phyloP scores from a whole-genome alignment of 1,139 yeast species.

The Geotrichum restrictum region DNA sequence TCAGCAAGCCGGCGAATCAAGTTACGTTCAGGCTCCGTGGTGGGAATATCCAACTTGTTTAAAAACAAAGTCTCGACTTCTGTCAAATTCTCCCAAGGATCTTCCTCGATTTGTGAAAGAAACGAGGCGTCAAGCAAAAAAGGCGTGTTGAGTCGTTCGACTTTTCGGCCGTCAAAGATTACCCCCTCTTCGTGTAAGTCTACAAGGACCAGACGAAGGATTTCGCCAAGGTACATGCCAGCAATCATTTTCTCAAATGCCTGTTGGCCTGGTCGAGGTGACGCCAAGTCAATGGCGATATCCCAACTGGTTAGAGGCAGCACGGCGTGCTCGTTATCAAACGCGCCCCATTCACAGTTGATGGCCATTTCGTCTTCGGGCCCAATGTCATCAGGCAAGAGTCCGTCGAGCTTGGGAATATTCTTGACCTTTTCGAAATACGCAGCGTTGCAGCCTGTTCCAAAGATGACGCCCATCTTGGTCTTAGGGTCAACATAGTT shows the following conservation, averaged over 20 bases:
- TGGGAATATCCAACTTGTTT: constrained; percentile 53
- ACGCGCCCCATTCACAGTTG: constrained; percentile 97
- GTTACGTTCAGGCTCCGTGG: constrained; percentile 76
- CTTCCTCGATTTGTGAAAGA: constrained; percentile 83
- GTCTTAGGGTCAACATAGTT: constrained; percentile 85
- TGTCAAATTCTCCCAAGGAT: constrained; percentile 78
- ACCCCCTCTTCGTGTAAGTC: constrained; percentile 65
- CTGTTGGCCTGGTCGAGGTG: constrained; percentile 97
- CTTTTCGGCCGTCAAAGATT: constrained; percentile 66
- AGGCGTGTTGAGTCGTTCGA: constrained; percentile 53
- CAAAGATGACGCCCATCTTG: constrained; percentile 92
- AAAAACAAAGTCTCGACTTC: constrained; percentile 69
- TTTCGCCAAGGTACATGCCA: constrained; percentile 93
- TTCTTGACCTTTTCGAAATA: constrained; percentile 74
- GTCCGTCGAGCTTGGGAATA: constrained; percentile 81
- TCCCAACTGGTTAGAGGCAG: constrained; percentile 92
- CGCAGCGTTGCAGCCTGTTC: constrained; percentile 97
- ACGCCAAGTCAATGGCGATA: constrained; percentile 68
- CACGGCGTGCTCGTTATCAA: constrained; percentile 74
- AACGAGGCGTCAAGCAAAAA: constrained; percentile 85
- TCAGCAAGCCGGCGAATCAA: constrained; percentile 80
- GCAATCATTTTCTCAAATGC: constrained; percentile 96
- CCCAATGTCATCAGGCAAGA: constrained; percentile 57
- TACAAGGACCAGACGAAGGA: constrained; percentile 72
- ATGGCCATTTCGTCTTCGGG: constrained; percentile 80